Evolutionary conservation across 2,329 filamentous ascomycete species (phyloP), one percentile per base, ranked within the genome.

Genomic region (Xylaria digitata): DNA sequence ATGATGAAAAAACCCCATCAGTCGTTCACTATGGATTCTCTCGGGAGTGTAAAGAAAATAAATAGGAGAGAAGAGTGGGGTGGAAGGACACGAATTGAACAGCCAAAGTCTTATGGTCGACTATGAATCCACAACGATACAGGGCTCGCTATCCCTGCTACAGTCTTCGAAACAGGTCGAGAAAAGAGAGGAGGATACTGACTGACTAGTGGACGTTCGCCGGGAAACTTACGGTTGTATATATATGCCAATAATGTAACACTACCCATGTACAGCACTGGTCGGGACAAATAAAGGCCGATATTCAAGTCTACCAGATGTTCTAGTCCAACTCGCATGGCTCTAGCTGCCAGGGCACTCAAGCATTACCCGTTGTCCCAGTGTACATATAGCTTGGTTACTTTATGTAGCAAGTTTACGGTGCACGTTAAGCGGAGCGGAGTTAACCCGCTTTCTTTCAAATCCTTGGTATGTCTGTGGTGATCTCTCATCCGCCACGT

Each of bases 401-500:
- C 50, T 45, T 54, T 40, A 15, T 32, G 3, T 17, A 19, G 26
- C 37, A 53, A n/a, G 43, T 40, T 42, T 52, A 26, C 23, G 21
- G 34, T 42, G 43, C 40, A 26, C 40, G 37, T 34, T 13, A 15
- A 6, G 49, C n/a, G 15, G 17, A 21, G 8, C n/a, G 6, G 13
- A 26, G 6, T 42, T 21, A 48, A 26, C 32, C 21, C 23, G 6
- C 42, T 59, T 56, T 42, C 9, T 13, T n/a, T 19, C 11, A 13
- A 34, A 49, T 48, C n/a, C 30, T 23, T 13, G 37, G 2, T 19
- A 46, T 40, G 40, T 19, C 34, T 13, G 37, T 60, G 17, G 13
- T 37, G 3, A n/a, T 3, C 30, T 26, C 63, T 79, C 80, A 97
- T 21, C 93, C 93, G 42, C 94, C 95, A 46, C 95, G 84, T 80